These are phyloP conservation scores for Aureobasidium melanogenum DNA, from an alignment of 2,329 filamentous ascomycete species.

Conservation along the genomic window DNA sequence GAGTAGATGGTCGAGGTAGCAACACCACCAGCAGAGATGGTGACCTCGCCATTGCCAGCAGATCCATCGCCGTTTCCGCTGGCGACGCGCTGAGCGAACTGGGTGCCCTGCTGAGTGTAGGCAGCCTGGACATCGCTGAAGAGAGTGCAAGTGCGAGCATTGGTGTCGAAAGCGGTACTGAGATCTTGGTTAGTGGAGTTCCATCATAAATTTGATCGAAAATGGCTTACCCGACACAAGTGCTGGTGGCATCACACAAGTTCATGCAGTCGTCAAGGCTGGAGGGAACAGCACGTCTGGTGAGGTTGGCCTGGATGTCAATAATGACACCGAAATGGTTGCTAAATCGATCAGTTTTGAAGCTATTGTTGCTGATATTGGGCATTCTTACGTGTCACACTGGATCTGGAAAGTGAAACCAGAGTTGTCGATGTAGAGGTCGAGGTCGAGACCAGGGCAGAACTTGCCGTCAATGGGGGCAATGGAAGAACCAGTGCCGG, in stretches of 20 bases:
- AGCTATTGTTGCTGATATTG: too few relatives aligned
- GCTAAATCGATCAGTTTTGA: too few relatives aligned
- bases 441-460: constrained; percentile 12
- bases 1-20: constrained; percentile 13
- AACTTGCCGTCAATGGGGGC: constrained; percentile 4
- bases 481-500: not conserved
- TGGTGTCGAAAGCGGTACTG: constrained; percentile 34
- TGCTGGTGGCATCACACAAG: constrained; percentile 18
- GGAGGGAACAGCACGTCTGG: constrained; percentile 2
- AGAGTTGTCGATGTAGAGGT: not conserved
- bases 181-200: too few relatives aligned
- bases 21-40: not conserved
- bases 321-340: constrained; percentile 12
- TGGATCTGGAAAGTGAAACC: constrained; percentile 1
- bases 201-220: too few relatives aligned
- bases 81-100: constrained; percentile 9
- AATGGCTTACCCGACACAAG: constrained; percentile 25
- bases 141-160: constrained; percentile 24
- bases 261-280: constrained; percentile 12
- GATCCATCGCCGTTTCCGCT: not conserved
- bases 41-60: not conserved
- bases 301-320: not conserved
- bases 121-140: constrained; percentile 7
- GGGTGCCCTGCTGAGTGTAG: not conserved
- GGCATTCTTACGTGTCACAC: not conserved